Evolutionary conservation across 2,329 filamentous ascomycete genomes (phyloP).

Genomic region (Pseudogymnoascus sp.): DNA sequence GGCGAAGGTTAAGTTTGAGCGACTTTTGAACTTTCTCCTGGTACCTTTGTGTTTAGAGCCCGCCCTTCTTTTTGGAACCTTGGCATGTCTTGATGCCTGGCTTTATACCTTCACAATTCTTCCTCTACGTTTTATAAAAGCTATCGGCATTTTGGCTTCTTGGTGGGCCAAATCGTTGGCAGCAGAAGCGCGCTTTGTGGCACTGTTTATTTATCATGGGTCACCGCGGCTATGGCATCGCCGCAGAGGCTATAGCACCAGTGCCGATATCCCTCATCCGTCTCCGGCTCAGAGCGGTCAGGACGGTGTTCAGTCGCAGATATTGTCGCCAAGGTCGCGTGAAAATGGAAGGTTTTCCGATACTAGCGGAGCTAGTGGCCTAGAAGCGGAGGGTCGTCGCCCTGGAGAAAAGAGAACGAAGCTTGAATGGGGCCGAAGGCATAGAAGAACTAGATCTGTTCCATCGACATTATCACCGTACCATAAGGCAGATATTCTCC

Average conservation of each 20-base stretch:
- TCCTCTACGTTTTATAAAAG: constrained; percentile 78
- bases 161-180: constrained; percentile 70
- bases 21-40: constrained; percentile 79
- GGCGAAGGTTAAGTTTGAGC: constrained; percentile 82
- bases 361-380: constrained; percentile 1
- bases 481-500: constrained; percentile 91
- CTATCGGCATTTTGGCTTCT: constrained; percentile 62
- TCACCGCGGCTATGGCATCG: constrained; percentile 67
- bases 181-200: constrained; percentile 64
- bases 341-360: neutral
- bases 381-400: constrained; percentile 17
- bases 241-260: constrained; percentile 39
- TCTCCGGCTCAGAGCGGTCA: neutral
- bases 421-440: constrained; percentile 32
- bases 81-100: constrained; percentile 93
- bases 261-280: constrained; percentile 14
- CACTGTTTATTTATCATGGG: constrained; percentile 70
- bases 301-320: neutral
- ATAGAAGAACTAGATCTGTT: constrained; percentile 71
- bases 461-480: constrained; percentile 78
- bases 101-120: constrained; percentile 94
- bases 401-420: constrained; percentile 19
- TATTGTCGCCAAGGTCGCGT: neutral
- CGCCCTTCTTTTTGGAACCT: constrained; percentile 75
- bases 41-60: constrained; percentile 76